Percentiles rank a stretch among this genome's conserved stretches.
Conservation (phyloP, 495 filamentous ascomycete species). For the Penicillium robsamsonii region DNA sequence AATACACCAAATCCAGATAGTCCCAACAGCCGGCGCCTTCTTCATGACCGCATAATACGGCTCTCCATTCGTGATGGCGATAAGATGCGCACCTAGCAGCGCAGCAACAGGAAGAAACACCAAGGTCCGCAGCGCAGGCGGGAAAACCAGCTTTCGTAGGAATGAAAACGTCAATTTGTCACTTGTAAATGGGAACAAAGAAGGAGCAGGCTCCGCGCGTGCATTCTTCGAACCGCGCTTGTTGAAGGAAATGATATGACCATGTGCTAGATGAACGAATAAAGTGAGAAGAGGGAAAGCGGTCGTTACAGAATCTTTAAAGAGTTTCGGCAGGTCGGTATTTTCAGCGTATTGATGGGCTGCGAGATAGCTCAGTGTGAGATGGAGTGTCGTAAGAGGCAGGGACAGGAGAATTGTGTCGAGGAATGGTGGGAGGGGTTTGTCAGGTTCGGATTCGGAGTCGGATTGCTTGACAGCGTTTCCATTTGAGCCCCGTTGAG, state of each 20-base stretch:
- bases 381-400: conserved; percentile 76
- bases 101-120: conserved; percentile 54
- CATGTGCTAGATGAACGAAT: conserved; percentile 46
- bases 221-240: conserved; percentile 9
- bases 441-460: conserved; percentile 19
- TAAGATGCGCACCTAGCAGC: conserved; percentile 70
- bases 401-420: conserved; percentile 54
- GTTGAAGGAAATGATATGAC: conserved; percentile 40
- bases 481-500: neutral
- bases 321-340: conserved; percentile 57
- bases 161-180: conserved; percentile 36
- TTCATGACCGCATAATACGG: conserved; percentile 91
- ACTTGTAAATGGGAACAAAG: conserved; percentile 29
- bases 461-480: neutral
- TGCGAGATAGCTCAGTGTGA: conserved; percentile 86
- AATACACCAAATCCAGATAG: conserved; percentile 91
- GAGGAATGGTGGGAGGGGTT: conserved; percentile 40
- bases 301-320: conserved; percentile 38
- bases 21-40: conserved; percentile 81
- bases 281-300: conserved; percentile 45
- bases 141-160: conserved; percentile 35
- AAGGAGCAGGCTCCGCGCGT: conserved; percentile 19
- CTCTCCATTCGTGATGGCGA: conserved; percentile 73
- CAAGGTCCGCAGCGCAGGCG: conserved; percentile 33
- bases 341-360: conserved; percentile 83